Conservation (phyloP, 345 rosid species). For the Kandelia obovata region DNA sequence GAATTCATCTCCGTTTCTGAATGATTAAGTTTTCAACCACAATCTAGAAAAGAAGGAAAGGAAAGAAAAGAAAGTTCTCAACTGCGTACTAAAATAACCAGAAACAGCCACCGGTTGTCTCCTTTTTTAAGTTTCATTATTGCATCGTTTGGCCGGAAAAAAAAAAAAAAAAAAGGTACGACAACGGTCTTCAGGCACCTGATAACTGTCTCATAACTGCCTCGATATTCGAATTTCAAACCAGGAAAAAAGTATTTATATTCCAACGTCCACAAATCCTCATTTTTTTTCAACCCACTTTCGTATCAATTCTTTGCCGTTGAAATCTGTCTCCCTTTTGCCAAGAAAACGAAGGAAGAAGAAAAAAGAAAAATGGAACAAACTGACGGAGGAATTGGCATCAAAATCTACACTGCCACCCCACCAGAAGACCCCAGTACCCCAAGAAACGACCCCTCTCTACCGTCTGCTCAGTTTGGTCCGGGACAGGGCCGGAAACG, state of each 20-base stretch:
- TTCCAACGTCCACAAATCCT: too few species aligned
- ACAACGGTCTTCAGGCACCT: neutral
- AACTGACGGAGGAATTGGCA: constrained; percentile 46
- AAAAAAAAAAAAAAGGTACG: neutral
- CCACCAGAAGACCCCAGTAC: constrained; percentile 27
- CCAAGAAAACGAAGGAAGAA: neutral
- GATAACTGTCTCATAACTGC: neutral
- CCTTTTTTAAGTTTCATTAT: too few species aligned
- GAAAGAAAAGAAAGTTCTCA: too few species aligned
- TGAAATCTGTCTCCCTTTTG: neutral
- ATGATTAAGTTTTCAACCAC: too few species aligned
- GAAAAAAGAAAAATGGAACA: constrained; percentile 39
- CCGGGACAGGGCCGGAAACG: constrained; percentile 36
- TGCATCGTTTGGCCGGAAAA: too few species aligned
- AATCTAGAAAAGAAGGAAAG: too few species aligned
- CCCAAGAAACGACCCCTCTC: neutral
- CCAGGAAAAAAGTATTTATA: neutral
- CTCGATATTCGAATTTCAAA: neutral
- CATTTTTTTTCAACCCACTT: too few species aligned
- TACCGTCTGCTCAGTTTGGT: neutral
- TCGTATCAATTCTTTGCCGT: neutral
- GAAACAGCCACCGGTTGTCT: too few species aligned
- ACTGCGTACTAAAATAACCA: too few species aligned
- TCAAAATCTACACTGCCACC: constrained; percentile 52
- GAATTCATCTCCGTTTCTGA: too few species aligned